Conservation (phyloP, 2,329 filamentous ascomycete genomes). For the Calonectria hawksworthii region DNA sequence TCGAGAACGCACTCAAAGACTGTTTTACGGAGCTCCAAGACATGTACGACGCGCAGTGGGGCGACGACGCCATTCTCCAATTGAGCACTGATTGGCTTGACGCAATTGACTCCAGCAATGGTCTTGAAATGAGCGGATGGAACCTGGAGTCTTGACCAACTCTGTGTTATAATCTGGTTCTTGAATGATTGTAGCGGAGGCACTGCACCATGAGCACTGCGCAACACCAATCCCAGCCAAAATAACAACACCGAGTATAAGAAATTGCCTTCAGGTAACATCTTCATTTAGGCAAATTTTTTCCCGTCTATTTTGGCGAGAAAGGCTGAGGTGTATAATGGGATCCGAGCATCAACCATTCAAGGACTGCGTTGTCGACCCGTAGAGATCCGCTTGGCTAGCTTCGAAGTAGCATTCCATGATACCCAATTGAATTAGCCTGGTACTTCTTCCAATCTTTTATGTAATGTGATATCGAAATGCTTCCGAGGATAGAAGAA, state of each 20-base stretch:
- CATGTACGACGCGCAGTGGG: slow-evolving; percentile 40
- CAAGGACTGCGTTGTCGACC: background rate
- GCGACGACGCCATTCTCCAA: slow-evolving; percentile 41
- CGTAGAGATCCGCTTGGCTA: background rate
- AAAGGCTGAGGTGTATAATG: background rate
- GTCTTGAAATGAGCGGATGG: slow-evolving; percentile 3
- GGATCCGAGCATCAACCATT: background rate
- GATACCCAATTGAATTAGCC: background rate
- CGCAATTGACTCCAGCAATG: slow-evolving; percentile 29
- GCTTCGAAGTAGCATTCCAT: background rate
- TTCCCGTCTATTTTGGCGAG: background rate
- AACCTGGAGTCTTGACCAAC: slow-evolving; percentile 1
- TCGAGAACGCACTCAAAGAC: slow-evolving; percentile 29
- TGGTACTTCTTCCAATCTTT: background rate
- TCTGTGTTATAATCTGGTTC: background rate
- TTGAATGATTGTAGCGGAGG: background rate
- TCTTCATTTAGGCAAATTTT: too few species aligned
- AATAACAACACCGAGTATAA: background rate
- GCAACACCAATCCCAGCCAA: background rate
- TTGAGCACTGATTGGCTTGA: slow-evolving; percentile 42
- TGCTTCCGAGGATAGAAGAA: background rate
- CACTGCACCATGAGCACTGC: background rate
- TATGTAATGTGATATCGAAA: background rate
- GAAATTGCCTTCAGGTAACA: background rate
- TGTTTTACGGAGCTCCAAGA: slow-evolving; percentile 36